Evolutionary conservation across 306 rosid species (phyloP), one percentile per base, ranked within the genome.

Genomic region (Glycine latifolia): DNA sequence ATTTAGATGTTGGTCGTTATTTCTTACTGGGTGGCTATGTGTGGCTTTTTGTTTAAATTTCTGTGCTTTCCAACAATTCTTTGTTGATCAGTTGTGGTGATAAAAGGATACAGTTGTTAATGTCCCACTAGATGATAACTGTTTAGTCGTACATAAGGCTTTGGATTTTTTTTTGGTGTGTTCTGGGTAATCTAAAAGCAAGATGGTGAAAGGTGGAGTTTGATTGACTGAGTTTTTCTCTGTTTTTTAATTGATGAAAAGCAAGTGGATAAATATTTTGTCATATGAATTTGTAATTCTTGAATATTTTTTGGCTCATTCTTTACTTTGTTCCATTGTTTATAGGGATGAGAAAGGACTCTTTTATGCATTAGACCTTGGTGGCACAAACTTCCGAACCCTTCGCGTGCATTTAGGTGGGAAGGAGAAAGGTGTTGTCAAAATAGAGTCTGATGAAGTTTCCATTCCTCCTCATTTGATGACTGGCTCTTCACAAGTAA

Each of bases 341-440:
- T 65, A 14, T 71, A 96, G 99, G 89, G 90, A 96, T 66, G 99
- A 96, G 90, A 85, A 89, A 63, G 99, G 99, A 56, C 60, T 91
- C 48, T 96, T 87, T 81, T 96, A 96, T 88, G 99, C 99, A 52
- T 81, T 96, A 76, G 99, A 96, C 77, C 99, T 96, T 73, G 99
- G 99, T 55, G 99, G 99, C 70, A 96, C 99, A 54, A 96, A 96
- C 84, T 96, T 96, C 53, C 98, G 99, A 11, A 89, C 92, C 70
- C 52, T 96, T 78, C 98, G 99, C 9, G 91, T 94, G 52, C 94
- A 87, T n/a, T 84, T 96, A 85, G 98, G 95, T 70, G 98, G 99
- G 82, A 91, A 84, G 84, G 97, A 82, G 56, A 81, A 86, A 12
- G 93, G 88, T 20, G 91, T 96, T 50, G 79, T 62, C 55, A 81